Evolutionary conservation across 352 stramenopile species (phyloP).

Genomic region (Pythium rishiriense): DNA sequence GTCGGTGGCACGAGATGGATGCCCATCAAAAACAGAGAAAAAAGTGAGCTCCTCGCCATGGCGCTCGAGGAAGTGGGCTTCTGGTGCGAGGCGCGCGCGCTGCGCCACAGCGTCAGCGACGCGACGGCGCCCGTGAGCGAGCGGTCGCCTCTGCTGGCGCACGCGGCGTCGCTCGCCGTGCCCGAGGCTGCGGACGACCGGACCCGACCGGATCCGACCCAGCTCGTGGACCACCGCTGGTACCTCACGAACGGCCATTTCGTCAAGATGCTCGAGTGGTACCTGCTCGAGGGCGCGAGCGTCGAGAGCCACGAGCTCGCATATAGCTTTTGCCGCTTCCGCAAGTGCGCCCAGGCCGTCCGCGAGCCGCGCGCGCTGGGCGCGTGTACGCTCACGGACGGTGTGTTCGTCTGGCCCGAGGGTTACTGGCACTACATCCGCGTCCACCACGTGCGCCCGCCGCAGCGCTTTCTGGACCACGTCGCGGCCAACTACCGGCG

Average conservation of each 20-base stretch:
- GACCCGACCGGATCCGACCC: constrained; percentile 40
- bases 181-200: neutral
- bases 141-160: constrained; percentile 9
- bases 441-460: constrained; percentile 62
- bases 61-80: constrained; percentile 26
- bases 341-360: constrained; percentile 38
- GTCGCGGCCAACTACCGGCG: constrained; percentile 38
- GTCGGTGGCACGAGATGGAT: neutral
- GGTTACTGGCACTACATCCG: constrained; percentile 75
- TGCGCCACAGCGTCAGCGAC: constrained; percentile 4
- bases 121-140: neutral
- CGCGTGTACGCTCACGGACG: constrained; percentile 76
- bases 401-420: constrained; percentile 77
- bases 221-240: constrained; percentile 59
- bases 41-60: neutral
- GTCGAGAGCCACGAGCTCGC: constrained; percentile 80
- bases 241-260: constrained; percentile 27
- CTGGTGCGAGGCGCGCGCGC: constrained; percentile 12
- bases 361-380: constrained; percentile 55
- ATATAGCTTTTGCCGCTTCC: constrained; percentile 81
- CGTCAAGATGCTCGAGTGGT: constrained; percentile 53
- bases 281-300: constrained; percentile 50
- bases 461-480: constrained; percentile 60
- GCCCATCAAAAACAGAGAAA: neutral
- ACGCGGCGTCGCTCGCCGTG: neutral